Evolutionary conservation across 2,329 filamentous ascomycete genomes (phyloP), one percentile per base, ranked within the genome.

Genomic region (Clonostachys rosea): DNA sequence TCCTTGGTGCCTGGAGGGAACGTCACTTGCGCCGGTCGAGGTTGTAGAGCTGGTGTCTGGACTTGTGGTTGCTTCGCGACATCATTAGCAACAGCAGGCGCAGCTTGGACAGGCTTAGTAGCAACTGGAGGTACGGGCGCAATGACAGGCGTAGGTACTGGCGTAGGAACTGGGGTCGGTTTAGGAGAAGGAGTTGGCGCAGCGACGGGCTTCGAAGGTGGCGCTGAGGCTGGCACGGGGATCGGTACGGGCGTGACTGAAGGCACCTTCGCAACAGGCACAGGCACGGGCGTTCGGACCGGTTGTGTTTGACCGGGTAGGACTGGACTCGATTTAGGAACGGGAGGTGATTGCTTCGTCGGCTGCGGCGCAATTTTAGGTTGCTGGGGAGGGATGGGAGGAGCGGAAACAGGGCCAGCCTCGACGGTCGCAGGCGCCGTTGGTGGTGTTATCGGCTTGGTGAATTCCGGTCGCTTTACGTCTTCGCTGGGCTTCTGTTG

Each of bases 1-100:
- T 54, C 58, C 47, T 67, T 66, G 10, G 59, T 64, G 17, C 56
- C 62, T 1, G 61, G 55, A 40, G 63, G 59, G 33, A 66, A 63
- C 6, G 54, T 58, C 39, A 66, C 63, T 40, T 64, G 64, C n/a
- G 54, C 49, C 13, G 55, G 52, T 37, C 51, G 54, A 42, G 49
- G 43, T 18, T 46, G 48, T 14, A 36, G 41, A 10, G 49, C 13
- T n/a, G 18, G 14, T 20, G 34, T 30, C 40, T 50, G 39, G 14
- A 33, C 33, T 13, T 35, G n/a, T n/a, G 34, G 11, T n/a, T 34
- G 35, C 10, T 24, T 41, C 9, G 42, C 5, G 18, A 40, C 37
- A 17, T 42, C 46, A n/a, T 43, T 17, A 16, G 9, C 39, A 10
- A 34, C 16, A n/a, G 35, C 9, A 12, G 34, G 33, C 30, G 44